These are phyloP conservation scores for Quercus cerris DNA, from an alignment of 306 rosid genomes.

Conservation along the genomic window DNA sequence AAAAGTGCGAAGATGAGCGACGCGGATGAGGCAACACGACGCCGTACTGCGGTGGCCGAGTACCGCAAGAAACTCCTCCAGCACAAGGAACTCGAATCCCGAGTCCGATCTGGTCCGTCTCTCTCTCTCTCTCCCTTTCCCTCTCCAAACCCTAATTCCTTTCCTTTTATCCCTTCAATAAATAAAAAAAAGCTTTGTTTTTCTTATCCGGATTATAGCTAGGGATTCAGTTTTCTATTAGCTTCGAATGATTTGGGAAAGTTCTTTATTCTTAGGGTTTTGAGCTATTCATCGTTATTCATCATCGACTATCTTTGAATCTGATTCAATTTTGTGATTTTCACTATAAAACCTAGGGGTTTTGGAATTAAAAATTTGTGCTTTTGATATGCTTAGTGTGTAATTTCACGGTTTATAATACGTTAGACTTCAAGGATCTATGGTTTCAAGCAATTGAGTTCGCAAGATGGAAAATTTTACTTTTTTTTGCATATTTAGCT, in stretches of 20 bases:
- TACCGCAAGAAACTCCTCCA: constrained; percentile 82
- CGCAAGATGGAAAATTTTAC: not conserved
- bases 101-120: constrained; percentile 78
- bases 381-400: not conserved
- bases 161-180: not conserved
- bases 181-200: no score
- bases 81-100: constrained; percentile 85
- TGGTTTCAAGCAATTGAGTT: not conserved
- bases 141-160: constrained; percentile 2
- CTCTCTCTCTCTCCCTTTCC: not conserved
- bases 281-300: not conserved
- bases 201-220: not conserved
- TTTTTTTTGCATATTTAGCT: not conserved
- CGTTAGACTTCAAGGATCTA: not conserved
- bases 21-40: constrained; percentile 61
- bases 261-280: not conserved
- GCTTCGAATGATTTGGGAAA: not conserved
- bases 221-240: not conserved
- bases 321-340: not conserved
- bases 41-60: constrained; percentile 60
- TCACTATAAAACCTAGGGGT: no score
- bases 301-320: not conserved
- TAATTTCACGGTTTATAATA: not conserved
- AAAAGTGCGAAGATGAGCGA: constrained; percentile 47
- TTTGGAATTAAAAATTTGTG: no score